Conservation (phyloP, 192 early-diverging fungal species). For the Lunasporangiospora selenospora region DNA sequence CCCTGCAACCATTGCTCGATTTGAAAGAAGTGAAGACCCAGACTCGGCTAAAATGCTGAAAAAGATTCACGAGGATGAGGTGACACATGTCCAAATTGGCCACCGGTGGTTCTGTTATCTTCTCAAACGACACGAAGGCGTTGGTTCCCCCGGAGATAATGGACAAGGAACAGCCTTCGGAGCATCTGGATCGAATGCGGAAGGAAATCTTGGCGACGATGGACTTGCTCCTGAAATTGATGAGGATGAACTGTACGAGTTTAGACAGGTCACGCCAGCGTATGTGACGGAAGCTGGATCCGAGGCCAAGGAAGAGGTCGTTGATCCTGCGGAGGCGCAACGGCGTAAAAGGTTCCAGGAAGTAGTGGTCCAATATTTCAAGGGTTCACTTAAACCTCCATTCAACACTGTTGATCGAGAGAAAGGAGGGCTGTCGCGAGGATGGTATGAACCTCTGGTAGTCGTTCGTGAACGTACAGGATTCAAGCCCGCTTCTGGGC, state of each 20-base stretch:
- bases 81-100: slow-evolving; percentile 56
- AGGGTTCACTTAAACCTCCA: slow-evolving; percentile 67
- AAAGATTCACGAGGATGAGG: slow-evolving; percentile 61
- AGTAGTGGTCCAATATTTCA: slow-evolving; percentile 52
- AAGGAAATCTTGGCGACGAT: not conserved
- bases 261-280: slow-evolving; percentile 30
- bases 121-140: slow-evolving; percentile 39
- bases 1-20: slow-evolving; percentile 66
- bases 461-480: slow-evolving; percentile 41
- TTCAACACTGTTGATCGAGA: slow-evolving; percentile 68
- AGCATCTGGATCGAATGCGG: not conserved
- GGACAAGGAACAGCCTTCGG: slow-evolving; percentile 11
- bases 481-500: slow-evolving; percentile 28
- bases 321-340: slow-evolving; percentile 31
- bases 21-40: slow-evolving; percentile 58
- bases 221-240: not conserved
- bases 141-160: not conserved
- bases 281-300: no score
- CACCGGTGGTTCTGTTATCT: slow-evolving; percentile 67
- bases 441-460: slow-evolving; percentile 49
- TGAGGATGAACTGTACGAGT: slow-evolving; percentile 31
- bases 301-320: slow-evolving; percentile 26
- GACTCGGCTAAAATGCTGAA: slow-evolving; percentile 59
- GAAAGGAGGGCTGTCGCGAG: slow-evolving; percentile 60
- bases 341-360: slow-evolving; percentile 41